These are phyloP conservation scores for Escovopsis sp. DNA, from an alignment of 2,329 filamentous ascomycete species.

Conservation along the genomic window DNA sequence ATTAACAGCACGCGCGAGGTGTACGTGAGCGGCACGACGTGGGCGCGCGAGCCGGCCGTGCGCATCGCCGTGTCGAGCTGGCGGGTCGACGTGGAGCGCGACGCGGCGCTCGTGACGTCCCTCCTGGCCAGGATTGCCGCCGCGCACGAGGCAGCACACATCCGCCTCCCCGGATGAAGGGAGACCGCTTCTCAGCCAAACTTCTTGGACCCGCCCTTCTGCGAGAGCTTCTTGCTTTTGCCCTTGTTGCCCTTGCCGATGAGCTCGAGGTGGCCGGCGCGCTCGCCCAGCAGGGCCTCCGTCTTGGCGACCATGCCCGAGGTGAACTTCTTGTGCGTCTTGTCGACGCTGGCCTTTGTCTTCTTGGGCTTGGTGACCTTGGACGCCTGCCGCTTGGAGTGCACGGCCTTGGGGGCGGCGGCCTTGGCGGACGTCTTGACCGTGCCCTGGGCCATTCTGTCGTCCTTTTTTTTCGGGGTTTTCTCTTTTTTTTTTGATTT, in stretches of 20 bases:
- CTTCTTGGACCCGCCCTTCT: conserved; percentile 37
- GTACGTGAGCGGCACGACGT: conserved; percentile 71
- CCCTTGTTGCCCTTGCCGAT: conserved; percentile 41
- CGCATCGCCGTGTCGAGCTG: conserved; percentile 82
- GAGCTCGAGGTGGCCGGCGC: conserved; percentile 44
- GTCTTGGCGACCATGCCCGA: conserved; percentile 39
- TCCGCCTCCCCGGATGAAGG: no score
- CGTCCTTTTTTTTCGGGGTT: not conserved
- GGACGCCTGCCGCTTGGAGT: conserved; percentile 28
- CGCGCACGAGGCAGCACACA: no score
- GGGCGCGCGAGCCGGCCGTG: conserved; percentile 59
- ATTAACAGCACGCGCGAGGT: conserved; percentile 65
- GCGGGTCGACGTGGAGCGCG: conserved; percentile 55
- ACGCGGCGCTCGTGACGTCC: conserved; percentile 47
- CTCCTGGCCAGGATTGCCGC: conserved; percentile 30
- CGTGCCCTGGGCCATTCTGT: conserved; percentile 39
- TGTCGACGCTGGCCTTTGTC: conserved; percentile 32
- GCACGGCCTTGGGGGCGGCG: conserved; percentile 24
- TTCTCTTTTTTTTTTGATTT: no score
- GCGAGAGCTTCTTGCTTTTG: conserved; percentile 22
- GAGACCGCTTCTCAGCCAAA: conserved; percentile 38
- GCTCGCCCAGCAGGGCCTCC: conserved; percentile 42
- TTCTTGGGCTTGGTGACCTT: conserved; percentile 36
- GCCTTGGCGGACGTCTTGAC: conserved; percentile 32
- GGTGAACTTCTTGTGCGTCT: conserved; percentile 39